Base-by-base conservation (phyloP, 345 rosid genomes). In the Physaria fendleri region DNA sequence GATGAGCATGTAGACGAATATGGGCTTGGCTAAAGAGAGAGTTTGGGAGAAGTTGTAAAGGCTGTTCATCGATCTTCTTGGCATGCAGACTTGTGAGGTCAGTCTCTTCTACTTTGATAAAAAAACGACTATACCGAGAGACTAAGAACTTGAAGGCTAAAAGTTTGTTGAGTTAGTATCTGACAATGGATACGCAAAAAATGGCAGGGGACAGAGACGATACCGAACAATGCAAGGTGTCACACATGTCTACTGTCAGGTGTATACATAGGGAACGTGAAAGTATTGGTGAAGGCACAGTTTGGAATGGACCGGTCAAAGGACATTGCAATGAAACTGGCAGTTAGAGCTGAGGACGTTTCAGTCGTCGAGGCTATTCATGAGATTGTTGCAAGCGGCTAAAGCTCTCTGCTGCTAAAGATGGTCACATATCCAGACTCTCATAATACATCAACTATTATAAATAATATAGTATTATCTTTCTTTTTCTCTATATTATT, bases 21-120 rank as follows among this genome's bases (percentile, higher is more conserved):
- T 65, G 97, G 93, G 8, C 93, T 87, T 66, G 97, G 97, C 33
- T 82, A 81, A 23, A 84, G 95, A 73, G 97, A 87, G 44, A 87
- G 82, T 58, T 71, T 90, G 67, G 66, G 71, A 2, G 97, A 87
- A 63, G 90, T 95, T 57, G 87, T 90, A 30, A 78, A 47, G 48
- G 84, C 93, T 44, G 97, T 87, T n/a, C 73, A 81, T 78, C 59
- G 71, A 66, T 71, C 95, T 90, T 81, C 95, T 90, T 22, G 97
- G 97, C 75, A 78, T 90, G 97, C 97, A 90, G 71, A 84, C 93
- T 11, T 90, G 93, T 50, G 95, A 90, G 93, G 97, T 84, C 33
- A 70, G 79, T 43, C 39, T 37, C 14, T n/a, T 15, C 22, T 12
- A 20, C 16, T 11, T 30, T 5, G 9, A 4, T 13, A 32, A n/a